Evolutionary conservation across 352 stramenopile species (phyloP), one percentile per base, ranked within the genome.

Genomic region (Plasmopara halstedii): DNA sequence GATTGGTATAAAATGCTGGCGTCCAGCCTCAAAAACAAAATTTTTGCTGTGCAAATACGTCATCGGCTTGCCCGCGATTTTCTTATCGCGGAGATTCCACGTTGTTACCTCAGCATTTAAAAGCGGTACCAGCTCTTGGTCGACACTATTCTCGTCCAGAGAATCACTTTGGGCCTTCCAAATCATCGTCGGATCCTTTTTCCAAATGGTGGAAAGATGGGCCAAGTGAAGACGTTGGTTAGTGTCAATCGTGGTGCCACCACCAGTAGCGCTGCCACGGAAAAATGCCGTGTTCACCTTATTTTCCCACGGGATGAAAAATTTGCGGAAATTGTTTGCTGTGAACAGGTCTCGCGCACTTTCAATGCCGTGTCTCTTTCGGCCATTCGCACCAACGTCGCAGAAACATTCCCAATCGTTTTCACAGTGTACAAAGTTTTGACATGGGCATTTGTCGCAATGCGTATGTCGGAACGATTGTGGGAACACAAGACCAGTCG

Each of bases 211-310:
- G 10, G 85, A 95, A n/a, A 98, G 64, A 46, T 91, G 70, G 7
- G 89, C 77, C 15, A 96, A 59, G 43, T 96, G 88, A 14, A 99
- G 64, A 14, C 96, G 92, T 65, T 99, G 96, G 65, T 99, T 99
- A 23, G 93, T 98, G 19, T 97, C 75, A 32, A 93, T 82, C 2
- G 87, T 98, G 11, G 89, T 97, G 26, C 96, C 96, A 18, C 89
- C 92, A 15, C 95, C 95, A 18, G 95, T 98, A 1, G 94, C 91
- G 20, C 94, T 97, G 26, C 96, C 96, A 50, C 96, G 89, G 69
- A 99, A 99, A 62, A 99, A 98, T 6, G 96, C 96, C 9, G 95
- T 99, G 40, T 94, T 70, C 15, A 97, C 79, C 53, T 98, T 97
- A 31, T 98, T 89, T 49, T 96, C 80, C 96, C 96, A 99, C 4